A percentile compares a stretch with the other conserved stretches of the same genome.
phyloP scores from a whole-genome alignment of 306 rosid genomes.

The Corylus heterophylla region DNA sequence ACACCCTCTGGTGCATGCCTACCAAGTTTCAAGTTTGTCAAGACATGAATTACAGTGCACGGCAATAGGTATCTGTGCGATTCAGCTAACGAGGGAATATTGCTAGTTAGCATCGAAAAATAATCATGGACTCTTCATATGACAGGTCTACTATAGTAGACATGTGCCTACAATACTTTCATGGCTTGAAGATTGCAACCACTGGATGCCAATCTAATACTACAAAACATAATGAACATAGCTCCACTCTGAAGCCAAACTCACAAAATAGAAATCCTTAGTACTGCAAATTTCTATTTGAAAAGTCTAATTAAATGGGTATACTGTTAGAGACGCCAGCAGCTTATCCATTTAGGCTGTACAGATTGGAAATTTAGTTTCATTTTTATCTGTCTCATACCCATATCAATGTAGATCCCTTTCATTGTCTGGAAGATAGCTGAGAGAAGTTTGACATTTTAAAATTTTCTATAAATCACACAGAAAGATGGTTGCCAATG shows the following conservation, averaged over 20 bases:
- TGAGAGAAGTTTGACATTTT: conserved; percentile 2
- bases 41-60: background rate
- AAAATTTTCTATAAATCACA: background rate
- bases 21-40: background rate
- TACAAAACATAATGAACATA: background rate
- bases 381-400: background rate
- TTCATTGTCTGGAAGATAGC: conserved; percentile 6
- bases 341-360: background rate
- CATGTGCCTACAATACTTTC: background rate
- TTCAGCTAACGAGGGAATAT: background rate
- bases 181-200: background rate
- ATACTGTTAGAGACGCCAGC: background rate
- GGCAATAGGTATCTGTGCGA: background rate
- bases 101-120: background rate
- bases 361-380: background rate
- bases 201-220: conserved; percentile 2
- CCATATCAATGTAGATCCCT: background rate
- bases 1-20: background rate
- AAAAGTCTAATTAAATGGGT: background rate
- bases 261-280: background rate
- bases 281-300: background rate
- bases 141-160: background rate
- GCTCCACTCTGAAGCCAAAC: background rate
- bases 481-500: background rate
- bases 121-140: background rate